A percentile compares a stretch with the other conserved stretches of the same genome.
These are phyloP conservation scores for Tricholoma hemisulphureum DNA, from an alignment of 768 basidiomycete genomes.

Conservation along the genomic window DNA sequence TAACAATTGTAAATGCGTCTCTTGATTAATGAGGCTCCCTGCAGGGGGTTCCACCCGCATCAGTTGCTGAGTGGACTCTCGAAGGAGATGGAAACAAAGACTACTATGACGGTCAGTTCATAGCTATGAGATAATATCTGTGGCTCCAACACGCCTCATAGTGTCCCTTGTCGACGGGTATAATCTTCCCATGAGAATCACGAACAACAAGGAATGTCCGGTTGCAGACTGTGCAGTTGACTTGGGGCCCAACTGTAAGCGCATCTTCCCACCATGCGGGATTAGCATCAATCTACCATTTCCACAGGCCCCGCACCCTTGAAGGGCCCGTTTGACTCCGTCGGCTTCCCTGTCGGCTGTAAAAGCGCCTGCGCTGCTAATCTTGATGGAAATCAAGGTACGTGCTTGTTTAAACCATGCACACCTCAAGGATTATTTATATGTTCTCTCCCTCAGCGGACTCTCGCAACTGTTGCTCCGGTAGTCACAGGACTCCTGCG, in stretches of 20 bases:
- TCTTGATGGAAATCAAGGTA: slow-evolving; percentile 31
- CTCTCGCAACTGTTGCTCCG: slow-evolving; percentile 41
- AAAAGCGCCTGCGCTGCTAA: slow-evolving; percentile 48
- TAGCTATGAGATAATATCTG: slow-evolving; percentile 1
- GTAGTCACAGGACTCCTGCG: slow-evolving; percentile 28
- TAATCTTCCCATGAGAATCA: slow-evolving; percentile 54
- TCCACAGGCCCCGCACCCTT: slow-evolving; percentile 40
- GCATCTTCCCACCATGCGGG: background rate
- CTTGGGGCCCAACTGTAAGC: slow-evolving; percentile 49
- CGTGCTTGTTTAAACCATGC: too few relatives aligned
- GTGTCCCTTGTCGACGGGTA: slow-evolving; percentile 62
- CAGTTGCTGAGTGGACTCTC: slow-evolving; percentile 69
- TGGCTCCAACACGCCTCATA: slow-evolving; percentile 14
- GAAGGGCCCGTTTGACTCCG: slow-evolving; percentile 46
- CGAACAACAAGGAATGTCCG: slow-evolving; percentile 46
- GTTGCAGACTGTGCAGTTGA: slow-evolving; percentile 53
- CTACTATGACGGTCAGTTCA: slow-evolving; percentile 54
- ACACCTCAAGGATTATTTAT: background rate
- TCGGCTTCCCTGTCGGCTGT: slow-evolving; percentile 51
- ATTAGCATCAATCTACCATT: background rate
- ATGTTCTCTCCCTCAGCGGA: too few relatives aligned
- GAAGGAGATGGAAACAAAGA: slow-evolving; percentile 42
- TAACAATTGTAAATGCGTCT: background rate
- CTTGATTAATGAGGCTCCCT: background rate
- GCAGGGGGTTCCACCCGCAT: slow-evolving; percentile 63